These are phyloP conservation scores for Phlegmacium glaucopus DNA, from an alignment of 768 basidiomycete genomes.

Conservation along the genomic window DNA sequence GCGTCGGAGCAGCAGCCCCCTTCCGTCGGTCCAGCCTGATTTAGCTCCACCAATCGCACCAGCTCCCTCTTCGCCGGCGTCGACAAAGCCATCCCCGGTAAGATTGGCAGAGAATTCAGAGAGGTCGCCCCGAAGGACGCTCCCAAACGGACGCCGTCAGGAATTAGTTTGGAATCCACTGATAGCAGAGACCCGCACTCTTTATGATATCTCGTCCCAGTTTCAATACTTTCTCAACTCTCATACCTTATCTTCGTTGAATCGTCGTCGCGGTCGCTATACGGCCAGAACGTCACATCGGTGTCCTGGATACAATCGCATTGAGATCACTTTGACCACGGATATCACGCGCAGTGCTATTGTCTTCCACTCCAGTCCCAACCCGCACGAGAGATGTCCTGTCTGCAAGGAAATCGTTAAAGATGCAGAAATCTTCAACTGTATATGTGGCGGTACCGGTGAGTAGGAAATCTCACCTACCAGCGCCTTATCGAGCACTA, in stretches of 20 bases:
- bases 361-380: constrained; percentile 1
- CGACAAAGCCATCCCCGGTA: too few relatives aligned
- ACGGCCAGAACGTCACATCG: constrained; percentile 2
- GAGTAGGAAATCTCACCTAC: neutral
- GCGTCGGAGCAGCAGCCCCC: too few relatives aligned
- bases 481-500: neutral
- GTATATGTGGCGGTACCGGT: constrained; percentile 5
- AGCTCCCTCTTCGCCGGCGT: neutral
- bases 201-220: constrained; percentile 4
- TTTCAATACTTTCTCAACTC: constrained; percentile 1
- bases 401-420: constrained; percentile 8
- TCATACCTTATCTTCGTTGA: neutral
- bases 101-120: too few relatives aligned
- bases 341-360: constrained; percentile 6
- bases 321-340: constrained; percentile 6
- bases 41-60: too few relatives aligned
- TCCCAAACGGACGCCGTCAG: neutral
- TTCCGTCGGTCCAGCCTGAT: too few relatives aligned
- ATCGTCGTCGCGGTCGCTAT: neutral
- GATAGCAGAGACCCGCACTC: neutral
- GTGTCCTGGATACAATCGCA: constrained; percentile 6
- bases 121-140: neutral
- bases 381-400: constrained; percentile 5
- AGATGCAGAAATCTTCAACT: constrained; percentile 6
- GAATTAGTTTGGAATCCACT: constrained; percentile 6